These are phyloP conservation scores for Raffaelea deltoideospora DNA, from an alignment of 2,329 filamentous ascomycete genomes.

Conservation along the genomic window DNA sequence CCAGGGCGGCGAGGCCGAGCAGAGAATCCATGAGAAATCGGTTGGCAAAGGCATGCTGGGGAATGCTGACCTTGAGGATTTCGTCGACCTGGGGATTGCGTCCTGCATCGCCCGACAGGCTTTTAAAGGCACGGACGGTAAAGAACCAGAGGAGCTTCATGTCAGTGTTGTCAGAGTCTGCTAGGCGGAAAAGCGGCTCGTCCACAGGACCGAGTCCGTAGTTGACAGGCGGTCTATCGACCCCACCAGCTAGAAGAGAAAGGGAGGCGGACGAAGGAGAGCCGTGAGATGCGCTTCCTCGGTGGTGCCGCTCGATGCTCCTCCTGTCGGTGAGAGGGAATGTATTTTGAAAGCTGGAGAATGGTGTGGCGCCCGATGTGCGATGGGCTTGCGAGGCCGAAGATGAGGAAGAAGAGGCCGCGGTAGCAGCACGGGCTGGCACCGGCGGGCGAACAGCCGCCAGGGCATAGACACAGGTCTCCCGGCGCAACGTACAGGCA, in stretches of 20 bases:
- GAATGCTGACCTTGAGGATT: conserved; percentile 29
- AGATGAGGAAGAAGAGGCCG: background rate
- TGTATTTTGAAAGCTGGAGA: no score
- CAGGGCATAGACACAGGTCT: conserved; percentile 36
- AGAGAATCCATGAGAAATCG: conserved; percentile 40
- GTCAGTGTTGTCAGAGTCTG: conserved; percentile 23
- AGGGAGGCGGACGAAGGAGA: no score
- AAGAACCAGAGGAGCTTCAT: conserved; percentile 44
- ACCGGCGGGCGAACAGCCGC: no score
- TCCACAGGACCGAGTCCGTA: background rate
- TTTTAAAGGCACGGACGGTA: conserved; percentile 27
- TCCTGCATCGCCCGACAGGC: conserved; percentile 27
- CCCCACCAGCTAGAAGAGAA: no score
- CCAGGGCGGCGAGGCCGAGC: conserved; percentile 34
- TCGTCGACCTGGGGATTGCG: conserved; percentile 21
- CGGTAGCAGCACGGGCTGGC: background rate
- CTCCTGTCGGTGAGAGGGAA: no score
- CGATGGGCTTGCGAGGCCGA: conserved; percentile 1
- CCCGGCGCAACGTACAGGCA: conserved; percentile 30
- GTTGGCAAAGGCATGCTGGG: conserved; percentile 33
- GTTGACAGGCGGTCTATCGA: no score
- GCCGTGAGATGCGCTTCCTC: no score
- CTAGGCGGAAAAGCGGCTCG: conserved; percentile 22
- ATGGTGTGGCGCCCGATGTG: background rate
- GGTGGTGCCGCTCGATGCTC: no score